A percentile compares a stretch with the other conserved stretches of the same genome.
Evolutionary conservation across 2,329 filamentous ascomycete genomes (phyloP).

Genomic region (Amauroascus niger): DNA sequence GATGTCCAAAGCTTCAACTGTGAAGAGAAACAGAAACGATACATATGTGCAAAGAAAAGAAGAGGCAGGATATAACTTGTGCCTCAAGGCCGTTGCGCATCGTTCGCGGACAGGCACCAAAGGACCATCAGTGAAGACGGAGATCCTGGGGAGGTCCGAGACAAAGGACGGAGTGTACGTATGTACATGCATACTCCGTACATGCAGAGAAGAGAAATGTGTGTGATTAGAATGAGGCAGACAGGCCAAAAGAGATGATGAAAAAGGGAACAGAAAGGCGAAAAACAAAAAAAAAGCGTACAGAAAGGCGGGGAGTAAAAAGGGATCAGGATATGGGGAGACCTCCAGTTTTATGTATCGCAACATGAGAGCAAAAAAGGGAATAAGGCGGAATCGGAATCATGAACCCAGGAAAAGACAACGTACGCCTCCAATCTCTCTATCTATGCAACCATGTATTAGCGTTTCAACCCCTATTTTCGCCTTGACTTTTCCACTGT

Average conservation of each 20-base stretch:
- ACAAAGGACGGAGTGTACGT: background rate
- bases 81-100: background rate
- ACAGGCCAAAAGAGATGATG: background rate
- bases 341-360: conserved; percentile 5
- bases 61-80: background rate
- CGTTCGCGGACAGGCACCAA: background rate
- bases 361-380: conserved; percentile 11
- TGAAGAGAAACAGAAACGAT: background rate
- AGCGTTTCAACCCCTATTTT: background rate
- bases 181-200: conserved; percentile 5
- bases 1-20: background rate
- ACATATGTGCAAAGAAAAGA: background rate
- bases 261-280: background rate
- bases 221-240: background rate
- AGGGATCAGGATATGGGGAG: background rate
- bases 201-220: background rate
- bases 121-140: background rate
- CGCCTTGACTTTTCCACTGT: background rate
- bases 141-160: background rate
- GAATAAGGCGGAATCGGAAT: conserved; percentile 3
- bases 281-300: background rate
- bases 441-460: background rate
- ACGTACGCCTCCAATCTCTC: conserved; percentile 3
- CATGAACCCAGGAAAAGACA: conserved; percentile 3
- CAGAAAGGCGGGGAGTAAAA: background rate